Evolutionary conservation across 2,329 filamentous ascomycete genomes (phyloP), one percentile per base, ranked within the genome.

Genomic region (Claviceps spartinae): DNA sequence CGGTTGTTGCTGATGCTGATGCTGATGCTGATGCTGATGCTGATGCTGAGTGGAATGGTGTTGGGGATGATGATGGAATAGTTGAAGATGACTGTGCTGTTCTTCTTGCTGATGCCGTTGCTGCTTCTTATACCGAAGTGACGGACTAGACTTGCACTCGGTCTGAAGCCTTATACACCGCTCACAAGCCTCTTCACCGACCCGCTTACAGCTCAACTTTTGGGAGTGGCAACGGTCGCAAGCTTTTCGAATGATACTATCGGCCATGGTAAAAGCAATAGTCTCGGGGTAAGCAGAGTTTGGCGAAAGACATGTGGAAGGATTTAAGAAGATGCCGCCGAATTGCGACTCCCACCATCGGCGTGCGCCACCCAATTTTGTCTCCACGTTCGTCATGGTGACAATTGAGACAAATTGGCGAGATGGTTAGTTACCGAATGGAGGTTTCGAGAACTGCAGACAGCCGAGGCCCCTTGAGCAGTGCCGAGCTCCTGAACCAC

Each of bases 151-250:
- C 54, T 65, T 72, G 64, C 71, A 74, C 54, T 68, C 63, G 4
- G 66, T 63, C 48, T 67, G 67, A 52, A 72, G 46, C 52, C 68
- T 64, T 24, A 67, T 56, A 54, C 71, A 74, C 11, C 71, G 63
- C 58, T 72, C 69, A 57, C 72, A 73, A 20, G 66, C 57, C 47
- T 68, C 67, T 49, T 67, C 65, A 53, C 63, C 64, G 52, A 62
- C 59, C 48, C 71, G 66, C 58, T 69, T 73, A 62, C 71, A 74
- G 56, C 67, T 69, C 53, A 74, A 63, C 59, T 74, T 74, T 58
- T 73, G 70, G 18, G 60, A 60, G 57, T 74, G 72, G 57, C 71
- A 74, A 55, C 70, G 67, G 59, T 74, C 71, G 60, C 71, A 74
- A 52, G 71, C 71, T 52, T 69, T 71, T 52, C 72, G 68, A 55